Base-by-base conservation (phyloP, 2,329 filamentous ascomycete species). In the Pseudogymnoascus pannorum region DNA sequence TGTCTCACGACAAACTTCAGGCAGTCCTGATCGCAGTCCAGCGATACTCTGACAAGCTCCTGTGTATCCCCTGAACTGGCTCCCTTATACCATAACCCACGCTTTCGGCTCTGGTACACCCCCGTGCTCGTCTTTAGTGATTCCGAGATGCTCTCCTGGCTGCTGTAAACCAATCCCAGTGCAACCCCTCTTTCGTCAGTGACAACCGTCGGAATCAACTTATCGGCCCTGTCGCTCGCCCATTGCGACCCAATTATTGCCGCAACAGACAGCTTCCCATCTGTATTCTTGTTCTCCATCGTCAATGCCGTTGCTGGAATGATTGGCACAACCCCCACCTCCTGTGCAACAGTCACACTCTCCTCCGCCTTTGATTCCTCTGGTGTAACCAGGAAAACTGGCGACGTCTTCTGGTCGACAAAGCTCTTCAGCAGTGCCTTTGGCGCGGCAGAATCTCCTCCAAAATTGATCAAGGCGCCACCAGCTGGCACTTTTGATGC, bases 51-150 rank as follows among this genome's bases (percentile, higher is more conserved):
- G 20, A 97, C 80, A 58, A 99, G 80, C 73, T 97, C 87, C 74
- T 99, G 94, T 11, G 90, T 91, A 73, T 97, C 92, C 12, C 94
- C 94, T 60, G 93, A 97, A 7, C 89, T 94, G 59, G 92, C 90
- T 5, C 94, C 94, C 78, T 99, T 99, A 75, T 96, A 88, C 94
- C 94, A 99, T 26, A 99, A 76, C 0, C 94, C 94, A 48, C 94
- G 85, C 79, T 97, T 97, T 59, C 94, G 84, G 77, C 93, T 97
- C 76, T 97, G 92, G 74, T 99, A 99, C 36, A 97, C 93, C 40
- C 61, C 71, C 11, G 82, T 81, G 18, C 87, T 87, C 6, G 91
- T 96, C 69, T 84, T 85, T 64, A 99, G 73, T 36, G 93, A 93
- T 76, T 96, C 93, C 7, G 86, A 80, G 33, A 99, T 86, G 72